Conservation (phyloP, 306 rosid species). For the Hippophae rhamnoides region DNA sequence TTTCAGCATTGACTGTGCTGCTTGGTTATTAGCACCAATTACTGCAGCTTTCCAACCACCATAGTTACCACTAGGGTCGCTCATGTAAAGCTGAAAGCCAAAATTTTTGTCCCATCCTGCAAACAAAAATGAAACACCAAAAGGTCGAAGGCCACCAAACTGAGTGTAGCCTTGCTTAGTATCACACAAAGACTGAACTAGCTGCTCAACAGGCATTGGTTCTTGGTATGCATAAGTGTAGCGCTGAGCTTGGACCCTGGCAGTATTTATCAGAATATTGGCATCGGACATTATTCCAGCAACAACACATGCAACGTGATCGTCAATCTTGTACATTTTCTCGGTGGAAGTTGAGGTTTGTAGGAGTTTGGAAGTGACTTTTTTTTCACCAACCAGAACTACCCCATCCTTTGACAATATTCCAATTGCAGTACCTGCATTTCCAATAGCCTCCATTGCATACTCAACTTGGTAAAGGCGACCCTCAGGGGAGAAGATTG, state of each 20-base stretch:
- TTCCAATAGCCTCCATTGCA: slow-evolving; percentile 41
- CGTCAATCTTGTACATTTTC: slow-evolving; percentile 38
- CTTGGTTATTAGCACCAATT: slow-evolving; percentile 38
- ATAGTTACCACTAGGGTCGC: slow-evolving; percentile 41
- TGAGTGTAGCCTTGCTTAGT: slow-evolving; percentile 37
- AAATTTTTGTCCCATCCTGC: slow-evolving; percentile 40
- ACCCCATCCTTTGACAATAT: slow-evolving; percentile 37
- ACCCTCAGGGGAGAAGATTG: slow-evolving; percentile 37
- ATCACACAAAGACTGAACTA: slow-evolving; percentile 36
- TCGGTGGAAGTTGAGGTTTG: slow-evolving; percentile 37
- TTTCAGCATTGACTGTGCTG: slow-evolving; percentile 39
- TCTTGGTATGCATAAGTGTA: slow-evolving; percentile 33
- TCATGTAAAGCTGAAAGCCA: slow-evolving; percentile 38
- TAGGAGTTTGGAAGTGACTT: slow-evolving; percentile 35
- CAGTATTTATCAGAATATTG: slow-evolving; percentile 34
- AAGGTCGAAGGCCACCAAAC: slow-evolving; percentile 41
- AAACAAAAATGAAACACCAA: slow-evolving; percentile 34
- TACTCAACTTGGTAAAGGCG: slow-evolving; percentile 37
- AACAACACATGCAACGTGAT: slow-evolving; percentile 38
- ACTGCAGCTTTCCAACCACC: slow-evolving; percentile 45
- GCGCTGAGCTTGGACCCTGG: slow-evolving; percentile 36
- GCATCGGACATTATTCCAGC: slow-evolving; percentile 42
- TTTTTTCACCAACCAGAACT: slow-evolving; percentile 32
- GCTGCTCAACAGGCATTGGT: slow-evolving; percentile 40
- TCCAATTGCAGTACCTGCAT: slow-evolving; percentile 36